Evolutionary conservation across 495 filamentous ascomycete genomes (phyloP).

Genomic region (Lophium mytilinum): DNA sequence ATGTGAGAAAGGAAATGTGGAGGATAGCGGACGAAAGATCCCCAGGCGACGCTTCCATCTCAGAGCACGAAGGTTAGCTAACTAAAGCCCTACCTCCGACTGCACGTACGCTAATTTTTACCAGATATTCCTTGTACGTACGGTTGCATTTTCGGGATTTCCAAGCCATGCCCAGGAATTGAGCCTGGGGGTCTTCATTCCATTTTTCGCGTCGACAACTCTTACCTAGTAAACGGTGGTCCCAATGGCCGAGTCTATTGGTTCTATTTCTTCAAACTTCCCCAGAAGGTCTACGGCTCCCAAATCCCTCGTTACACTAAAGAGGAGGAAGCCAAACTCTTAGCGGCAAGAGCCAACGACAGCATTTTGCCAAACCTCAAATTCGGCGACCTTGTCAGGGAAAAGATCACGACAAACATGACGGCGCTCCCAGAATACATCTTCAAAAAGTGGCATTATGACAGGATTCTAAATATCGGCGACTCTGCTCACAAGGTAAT

Average conservation of each 20-base stretch:
- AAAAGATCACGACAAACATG: no score
- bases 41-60: neutral
- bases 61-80: neutral
- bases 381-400: no score
- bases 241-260: neutral
- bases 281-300: neutral
- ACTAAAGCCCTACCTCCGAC: neutral
- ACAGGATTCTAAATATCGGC: no score
- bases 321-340: no score
- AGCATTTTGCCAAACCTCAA: no score
- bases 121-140: neutral
- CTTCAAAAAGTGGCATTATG: no score
- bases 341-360: no score
- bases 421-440: no score
- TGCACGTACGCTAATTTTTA: neutral
- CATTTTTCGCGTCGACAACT: neutral
- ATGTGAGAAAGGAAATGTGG: slow-evolving; percentile 1
- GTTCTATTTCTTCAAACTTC: neutral
- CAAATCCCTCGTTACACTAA: neutral
- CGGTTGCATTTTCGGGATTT: neutral
- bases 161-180: neutral
- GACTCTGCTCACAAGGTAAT: no score
- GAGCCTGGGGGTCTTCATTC: neutral
- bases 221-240: neutral
- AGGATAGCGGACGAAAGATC: neutral